These are phyloP conservation scores for Termitomyces sp. DNA, from an alignment of 768 basidiomycete genomes.

Conservation along the genomic window DNA sequence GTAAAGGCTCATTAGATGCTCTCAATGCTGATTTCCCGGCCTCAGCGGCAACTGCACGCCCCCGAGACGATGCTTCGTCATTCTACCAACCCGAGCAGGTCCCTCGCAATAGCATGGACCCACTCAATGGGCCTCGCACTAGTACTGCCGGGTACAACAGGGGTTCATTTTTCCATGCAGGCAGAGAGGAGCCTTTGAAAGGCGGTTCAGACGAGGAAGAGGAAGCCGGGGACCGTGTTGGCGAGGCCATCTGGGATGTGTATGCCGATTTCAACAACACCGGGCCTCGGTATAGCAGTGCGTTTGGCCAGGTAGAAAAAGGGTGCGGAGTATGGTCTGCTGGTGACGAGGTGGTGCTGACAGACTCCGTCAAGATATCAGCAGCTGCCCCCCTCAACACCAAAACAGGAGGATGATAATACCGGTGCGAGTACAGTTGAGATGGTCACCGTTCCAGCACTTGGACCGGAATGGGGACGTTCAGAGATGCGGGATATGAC, in stretches of 20 bases:
- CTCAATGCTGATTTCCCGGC: slow-evolving; percentile 49
- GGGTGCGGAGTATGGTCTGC: slow-evolving; percentile 32
- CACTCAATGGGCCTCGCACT: slow-evolving; percentile 30
- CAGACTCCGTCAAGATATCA: slow-evolving; percentile 33
- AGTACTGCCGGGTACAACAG: slow-evolving; percentile 69
- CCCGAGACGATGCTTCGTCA: slow-evolving; percentile 64
- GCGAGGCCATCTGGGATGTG: slow-evolving; percentile 63
- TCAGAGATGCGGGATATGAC: slow-evolving; percentile 76
- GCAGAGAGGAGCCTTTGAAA: slow-evolving; percentile 72
- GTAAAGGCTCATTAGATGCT: slow-evolving; percentile 55
- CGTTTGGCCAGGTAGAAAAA: slow-evolving; percentile 40
- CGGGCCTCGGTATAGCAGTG: slow-evolving; percentile 69
- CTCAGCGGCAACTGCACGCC: slow-evolving; percentile 29
- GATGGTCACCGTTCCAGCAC: slow-evolving; percentile 85
- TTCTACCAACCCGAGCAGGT: slow-evolving; percentile 51
- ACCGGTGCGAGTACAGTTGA: slow-evolving; percentile 54
- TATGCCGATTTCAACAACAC: slow-evolving; percentile 88
- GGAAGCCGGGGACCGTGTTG: slow-evolving; percentile 23
- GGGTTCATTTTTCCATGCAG: slow-evolving; percentile 60
- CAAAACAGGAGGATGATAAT: slow-evolving; percentile 31
- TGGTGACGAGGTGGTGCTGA: slow-evolving; percentile 3
- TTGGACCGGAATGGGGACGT: slow-evolving; percentile 87
- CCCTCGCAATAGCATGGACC: slow-evolving; percentile 44
- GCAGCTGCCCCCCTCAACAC: slow-evolving; percentile 31
- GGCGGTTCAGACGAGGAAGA: slow-evolving; percentile 72